A percentile compares a stretch with the other conserved stretches of the same genome.
Evolutionary conservation across 768 basidiomycete genomes (phyloP).

Genomic region (Auricularia heimuer): DNA sequence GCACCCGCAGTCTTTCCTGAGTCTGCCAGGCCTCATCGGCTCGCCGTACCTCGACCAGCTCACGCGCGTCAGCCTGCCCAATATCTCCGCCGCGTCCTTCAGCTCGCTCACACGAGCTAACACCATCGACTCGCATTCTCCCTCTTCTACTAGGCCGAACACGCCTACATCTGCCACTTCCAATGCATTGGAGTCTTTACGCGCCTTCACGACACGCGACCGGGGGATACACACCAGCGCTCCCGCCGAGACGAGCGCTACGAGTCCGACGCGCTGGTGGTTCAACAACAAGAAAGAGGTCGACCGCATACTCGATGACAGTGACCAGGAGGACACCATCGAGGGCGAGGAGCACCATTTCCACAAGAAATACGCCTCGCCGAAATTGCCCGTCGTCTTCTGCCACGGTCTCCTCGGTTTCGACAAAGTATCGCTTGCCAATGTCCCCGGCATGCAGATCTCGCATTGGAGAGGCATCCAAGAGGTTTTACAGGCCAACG

Average conservation of each 20-base stretch:
- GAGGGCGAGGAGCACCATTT: conserved; percentile 38
- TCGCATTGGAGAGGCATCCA: conserved; percentile 96
- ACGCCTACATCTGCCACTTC: conserved; percentile 9
- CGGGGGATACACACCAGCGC: conserved; percentile 15
- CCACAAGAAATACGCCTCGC: conserved; percentile 57
- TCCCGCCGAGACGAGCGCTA: not conserved
- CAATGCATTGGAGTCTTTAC: not conserved
- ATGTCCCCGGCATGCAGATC: conserved; percentile 62
- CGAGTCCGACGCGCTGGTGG: conserved; percentile 33
- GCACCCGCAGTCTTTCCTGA: not conserved
- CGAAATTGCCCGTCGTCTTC: conserved; percentile 82
- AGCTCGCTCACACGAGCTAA: not conserved
- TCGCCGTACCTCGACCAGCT: conserved; percentile 1
- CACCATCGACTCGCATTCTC: conserved; percentile 1
- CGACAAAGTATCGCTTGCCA: conserved; percentile 73
- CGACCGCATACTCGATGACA: conserved; percentile 38
- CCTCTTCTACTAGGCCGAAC: conserved; percentile 13
- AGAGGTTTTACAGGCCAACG: conserved; percentile 82
- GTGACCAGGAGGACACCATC: conserved; percentile 41
- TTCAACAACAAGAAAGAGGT: conserved; percentile 37
- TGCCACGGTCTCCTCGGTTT: conserved; percentile 93
- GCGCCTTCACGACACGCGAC: conserved; percentile 3
- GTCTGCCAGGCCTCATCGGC: not conserved
- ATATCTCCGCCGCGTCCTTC: not conserved
- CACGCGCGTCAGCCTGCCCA: not conserved